These are phyloP conservation scores for Chaetomium strumarium DNA, from an alignment of 2,329 filamentous ascomycete species.

Conservation along the genomic window DNA sequence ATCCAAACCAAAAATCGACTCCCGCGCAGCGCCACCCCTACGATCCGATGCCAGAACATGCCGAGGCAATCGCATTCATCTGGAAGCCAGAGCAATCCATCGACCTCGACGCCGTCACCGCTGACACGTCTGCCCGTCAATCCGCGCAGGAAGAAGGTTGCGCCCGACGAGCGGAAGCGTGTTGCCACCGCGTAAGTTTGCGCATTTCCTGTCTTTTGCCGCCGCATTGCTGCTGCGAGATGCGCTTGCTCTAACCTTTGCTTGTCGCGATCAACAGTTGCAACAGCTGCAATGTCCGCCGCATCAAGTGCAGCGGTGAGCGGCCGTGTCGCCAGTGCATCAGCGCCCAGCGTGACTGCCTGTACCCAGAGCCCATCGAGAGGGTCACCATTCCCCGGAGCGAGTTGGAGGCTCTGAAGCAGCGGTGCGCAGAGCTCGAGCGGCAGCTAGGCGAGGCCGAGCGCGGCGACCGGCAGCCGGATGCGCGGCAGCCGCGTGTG, in stretches of 20 bases:
- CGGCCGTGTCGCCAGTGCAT: slow-evolving; percentile 43
- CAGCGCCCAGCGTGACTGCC: slow-evolving; percentile 39
- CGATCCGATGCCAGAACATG: slow-evolving; percentile 17
- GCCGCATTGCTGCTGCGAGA: background rate
- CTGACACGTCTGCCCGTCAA: slow-evolving; percentile 42
- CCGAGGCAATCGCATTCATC: slow-evolving; percentile 14
- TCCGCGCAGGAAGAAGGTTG: slow-evolving; percentile 43
- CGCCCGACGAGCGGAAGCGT: slow-evolving; percentile 42
- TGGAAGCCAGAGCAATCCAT: slow-evolving; percentile 10
- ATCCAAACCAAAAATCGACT: background rate
- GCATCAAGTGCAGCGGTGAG: slow-evolving; percentile 48
- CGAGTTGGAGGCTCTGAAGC: slow-evolving; percentile 25
- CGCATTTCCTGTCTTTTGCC: background rate
- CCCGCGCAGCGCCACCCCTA: background rate
- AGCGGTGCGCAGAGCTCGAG: slow-evolving; percentile 13
- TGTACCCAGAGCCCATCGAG: slow-evolving; percentile 41
- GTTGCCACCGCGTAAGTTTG: slow-evolving; percentile 45
- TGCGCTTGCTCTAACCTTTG: background rate
- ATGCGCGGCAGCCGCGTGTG: background rate
- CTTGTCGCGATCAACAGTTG: slow-evolving; percentile 32
- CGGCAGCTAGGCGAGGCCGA: slow-evolving; percentile 9
- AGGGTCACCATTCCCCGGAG: slow-evolving; percentile 38
- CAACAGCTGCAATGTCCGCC: slow-evolving; percentile 48
- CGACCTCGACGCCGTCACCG: slow-evolving; percentile 12
- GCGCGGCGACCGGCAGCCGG: background rate